These are phyloP conservation scores for Pseudomonodictys pantanalensis DNA, from an alignment of 495 filamentous ascomycete species.

Conservation along the genomic window DNA sequence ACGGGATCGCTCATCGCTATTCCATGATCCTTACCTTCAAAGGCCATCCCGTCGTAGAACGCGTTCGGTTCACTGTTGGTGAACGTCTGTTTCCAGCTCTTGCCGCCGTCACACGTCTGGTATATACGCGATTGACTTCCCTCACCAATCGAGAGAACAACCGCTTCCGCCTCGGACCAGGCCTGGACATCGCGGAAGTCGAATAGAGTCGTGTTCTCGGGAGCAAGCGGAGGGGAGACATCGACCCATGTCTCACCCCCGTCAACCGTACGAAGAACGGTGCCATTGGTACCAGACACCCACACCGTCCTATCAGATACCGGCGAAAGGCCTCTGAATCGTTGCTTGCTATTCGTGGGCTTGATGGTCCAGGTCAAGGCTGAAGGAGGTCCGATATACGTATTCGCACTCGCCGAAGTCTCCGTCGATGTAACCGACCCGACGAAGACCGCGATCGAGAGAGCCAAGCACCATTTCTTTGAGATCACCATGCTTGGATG, in stretches of 20 bases:
- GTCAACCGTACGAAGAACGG: conserved; percentile 9
- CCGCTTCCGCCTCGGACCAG: background rate
- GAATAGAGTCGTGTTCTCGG: conserved; percentile 7
- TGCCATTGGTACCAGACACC: conserved; percentile 19
- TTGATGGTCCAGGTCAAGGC: conserved; percentile 8
- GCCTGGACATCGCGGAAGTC: conserved; percentile 24
- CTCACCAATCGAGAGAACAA: conserved; percentile 8
- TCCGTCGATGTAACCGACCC: no score
- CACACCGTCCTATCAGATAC: conserved; percentile 8
- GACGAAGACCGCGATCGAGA: no score
- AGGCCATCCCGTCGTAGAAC: conserved; percentile 20
- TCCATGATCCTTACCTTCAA: conserved; percentile 18
- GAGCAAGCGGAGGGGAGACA: conserved; percentile 6
- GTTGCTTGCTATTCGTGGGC: conserved; percentile 12
- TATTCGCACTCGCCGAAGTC: no score
- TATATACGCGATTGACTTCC: conserved; percentile 18
- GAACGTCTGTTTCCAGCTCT: conserved; percentile 13
- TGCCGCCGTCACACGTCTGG: conserved; percentile 7
- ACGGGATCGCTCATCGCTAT: conserved; percentile 19
- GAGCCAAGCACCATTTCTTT: no score
- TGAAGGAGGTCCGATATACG: no score
- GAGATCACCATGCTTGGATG: no score
- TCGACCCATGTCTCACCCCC: conserved; percentile 10
- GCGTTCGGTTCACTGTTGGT: conserved; percentile 5
- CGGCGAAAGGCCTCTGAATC: conserved; percentile 14